Evolutionary conservation across 2,329 filamentous ascomycete genomes (phyloP), one percentile per base, ranked within the genome.

Genomic region (Botrytis galanthina): DNA sequence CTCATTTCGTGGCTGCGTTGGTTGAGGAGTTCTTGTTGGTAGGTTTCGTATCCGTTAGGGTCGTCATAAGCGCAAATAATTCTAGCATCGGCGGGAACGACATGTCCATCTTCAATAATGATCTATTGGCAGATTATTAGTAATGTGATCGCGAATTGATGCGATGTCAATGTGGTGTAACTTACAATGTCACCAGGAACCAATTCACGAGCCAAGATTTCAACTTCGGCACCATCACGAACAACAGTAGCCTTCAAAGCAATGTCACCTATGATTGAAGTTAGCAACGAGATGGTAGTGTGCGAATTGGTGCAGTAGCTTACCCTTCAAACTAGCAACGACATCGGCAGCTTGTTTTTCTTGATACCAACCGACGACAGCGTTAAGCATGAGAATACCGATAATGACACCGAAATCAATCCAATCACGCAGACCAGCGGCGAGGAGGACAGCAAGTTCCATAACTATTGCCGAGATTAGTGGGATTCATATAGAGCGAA

Each of bases 321-420:
- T 59, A 72, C 70, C 71, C 86, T 93, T 93, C 75, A 93, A 84
- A 76, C 86, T 89, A 73, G 91, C 91, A 79, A 93, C 91, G 80
- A 93, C 91, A 83, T 93, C 91, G 77, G 91, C 91, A 79, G 91
- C 91, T 83, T 93, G 91, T 85, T 93, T 93, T 84, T 93, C 91
- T 82, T 93, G 91, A 83, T 93, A 93, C 89, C 91, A 93, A 85
- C 91, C 91, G 82, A 93, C 91, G 76, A 90, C 84, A 77, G 91
- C 91, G 84, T 94, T 94, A 76, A 94, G 89, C 81, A 91, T 79
- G 73, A 94, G 85, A 83, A 94, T 93, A 85, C 88, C 91, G 79
- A 91, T 88, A 82, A 93, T 93, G 82, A 94, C 90, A 87, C 91
- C 91, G 78, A 93, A 87, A 85, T 94, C 91, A 77, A 93, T 87